These are phyloP conservation scores for Penicillium longicatenatum DNA, from an alignment of 495 filamentous ascomycete genomes.

Conservation along the genomic window DNA sequence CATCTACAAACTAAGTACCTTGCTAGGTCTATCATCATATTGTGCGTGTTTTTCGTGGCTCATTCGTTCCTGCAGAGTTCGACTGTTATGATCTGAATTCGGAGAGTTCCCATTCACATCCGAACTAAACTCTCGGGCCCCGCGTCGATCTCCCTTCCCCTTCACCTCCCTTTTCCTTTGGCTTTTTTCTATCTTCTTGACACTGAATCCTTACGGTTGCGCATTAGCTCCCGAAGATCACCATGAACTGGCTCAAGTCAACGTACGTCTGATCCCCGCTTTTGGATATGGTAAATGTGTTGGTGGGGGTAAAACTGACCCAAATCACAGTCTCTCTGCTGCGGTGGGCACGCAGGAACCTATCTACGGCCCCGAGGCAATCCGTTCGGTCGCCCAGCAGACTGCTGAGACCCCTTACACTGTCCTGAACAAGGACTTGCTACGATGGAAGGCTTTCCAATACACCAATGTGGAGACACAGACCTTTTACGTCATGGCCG, in stretches of 20 bases:
- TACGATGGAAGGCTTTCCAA: constrained; percentile 80
- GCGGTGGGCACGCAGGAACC: constrained; percentile 95
- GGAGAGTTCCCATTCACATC: constrained; percentile 23
- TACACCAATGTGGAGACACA: constrained; percentile 95
- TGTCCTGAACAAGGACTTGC: constrained; percentile 70
- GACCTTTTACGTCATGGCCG: constrained; percentile 86
- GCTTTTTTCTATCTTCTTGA: constrained; percentile 13
- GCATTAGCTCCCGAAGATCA: constrained; percentile 12
- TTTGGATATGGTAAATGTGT: background rate
- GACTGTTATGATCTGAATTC: background rate
- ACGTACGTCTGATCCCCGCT: constrained; percentile 50
- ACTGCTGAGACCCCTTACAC: constrained; percentile 78
- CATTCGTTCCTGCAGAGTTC: background rate
- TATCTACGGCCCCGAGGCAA: constrained; percentile 88
- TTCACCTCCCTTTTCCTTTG: constrained; percentile 22
- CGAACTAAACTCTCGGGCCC: constrained; percentile 34
- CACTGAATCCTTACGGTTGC: constrained; percentile 1
- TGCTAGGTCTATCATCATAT: background rate
- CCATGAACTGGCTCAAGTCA: constrained; percentile 74
- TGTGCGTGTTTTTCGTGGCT: background rate
- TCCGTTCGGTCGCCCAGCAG: constrained; percentile 82
- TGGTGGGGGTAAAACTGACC: constrained; percentile 25
- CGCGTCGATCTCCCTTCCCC: constrained; percentile 33
- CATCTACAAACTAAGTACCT: background rate
- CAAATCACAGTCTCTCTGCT: constrained; percentile 69